Evolutionary conservation across 495 filamentous ascomycete genomes (phyloP), one percentile per base, ranked within the genome.

Genomic region (Penicillium daleae): DNA sequence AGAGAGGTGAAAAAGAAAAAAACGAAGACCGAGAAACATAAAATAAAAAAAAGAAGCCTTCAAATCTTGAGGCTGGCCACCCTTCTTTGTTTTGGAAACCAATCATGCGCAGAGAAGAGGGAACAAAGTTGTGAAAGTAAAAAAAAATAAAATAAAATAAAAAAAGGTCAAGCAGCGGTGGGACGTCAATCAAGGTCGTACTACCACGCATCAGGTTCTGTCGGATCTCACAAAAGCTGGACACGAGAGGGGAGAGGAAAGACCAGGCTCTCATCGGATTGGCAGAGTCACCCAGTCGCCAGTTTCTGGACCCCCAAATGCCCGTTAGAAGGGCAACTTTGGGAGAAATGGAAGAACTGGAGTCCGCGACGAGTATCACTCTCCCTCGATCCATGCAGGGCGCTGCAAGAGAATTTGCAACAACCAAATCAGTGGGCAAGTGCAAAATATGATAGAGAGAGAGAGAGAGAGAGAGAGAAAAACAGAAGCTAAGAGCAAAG

Each of bases 1-100:
- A 12, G 27, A 8, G 17, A 35, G 53, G 31, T 58, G 48, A 58
- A 61, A 33, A 60, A 33, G 24, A 37, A 60, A 48, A 19, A 56
- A 24, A 31, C 7, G 17, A 55, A 39, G 13, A 53, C 21, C 6
- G 51, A 62, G 29, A 13, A 52, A 63, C 32, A 57, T n/a, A 42
- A 42, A 21, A 46, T 46, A 21, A 46, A 46, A 42, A 42, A 24
- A 46, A 46, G 42, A 56, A 60, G 46, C 44, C 57, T 55, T 52
- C 29, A 64, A 61, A 56, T 21, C 50, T 61, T 46, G 27, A 70
- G 48, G 57, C 39, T 48, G 55, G 55, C 60, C 60, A 55, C 50
- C 62, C 57, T 52, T 58, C 64, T 64, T 66, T 61, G 51, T 56
- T 56, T 63, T 54, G 57, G 50, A 66, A 57, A 48, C 35, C 42